These are phyloP conservation scores for Apocynum venetum DNA, from an alignment of 257 asterid species.

Conservation along the genomic window DNA sequence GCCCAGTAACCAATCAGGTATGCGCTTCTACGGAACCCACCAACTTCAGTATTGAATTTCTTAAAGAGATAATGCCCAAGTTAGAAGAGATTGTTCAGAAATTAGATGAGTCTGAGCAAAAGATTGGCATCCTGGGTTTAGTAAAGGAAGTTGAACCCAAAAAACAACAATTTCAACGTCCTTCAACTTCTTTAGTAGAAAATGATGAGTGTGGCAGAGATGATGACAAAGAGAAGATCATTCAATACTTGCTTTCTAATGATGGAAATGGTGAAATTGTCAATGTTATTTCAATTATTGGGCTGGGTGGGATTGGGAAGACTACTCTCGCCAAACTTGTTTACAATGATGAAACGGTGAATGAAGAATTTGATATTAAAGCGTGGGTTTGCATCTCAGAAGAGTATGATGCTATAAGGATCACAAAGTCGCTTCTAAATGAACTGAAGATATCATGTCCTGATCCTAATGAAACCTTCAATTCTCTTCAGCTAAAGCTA, in stretches of 20 bases:
- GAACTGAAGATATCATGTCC: too few relatives aligned
- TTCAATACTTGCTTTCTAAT: constrained; percentile 22
- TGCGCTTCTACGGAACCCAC: not conserved
- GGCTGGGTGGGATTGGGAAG: constrained; percentile 39
- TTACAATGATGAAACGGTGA: constrained; percentile 37
- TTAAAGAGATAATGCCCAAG: not conserved
- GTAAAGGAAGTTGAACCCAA: not conserved
- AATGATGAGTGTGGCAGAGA: constrained; percentile 51
- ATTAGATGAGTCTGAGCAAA: not conserved
- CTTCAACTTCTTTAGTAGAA: constrained; percentile 37
- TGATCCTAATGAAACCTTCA: constrained; percentile 37
- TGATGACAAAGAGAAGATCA: constrained; percentile 31
- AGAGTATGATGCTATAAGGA: constrained; percentile 33
- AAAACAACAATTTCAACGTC: constrained; percentile 20
- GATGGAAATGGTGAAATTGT: constrained; percentile 19
- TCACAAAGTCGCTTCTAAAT: constrained; percentile 37
- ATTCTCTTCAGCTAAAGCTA: constrained; percentile 35
- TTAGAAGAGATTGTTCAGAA: not conserved
- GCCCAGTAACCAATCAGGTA: not conserved
- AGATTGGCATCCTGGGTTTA: not conserved
- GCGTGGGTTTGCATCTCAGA: constrained; percentile 51
- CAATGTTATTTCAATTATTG: constrained; percentile 38
- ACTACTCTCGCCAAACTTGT: constrained; percentile 48
- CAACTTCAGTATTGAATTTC: not conserved
- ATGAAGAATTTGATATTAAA: constrained; percentile 32